These are phyloP conservation scores for Salvia rosmarinus DNA, from an alignment of 257 asterid genomes.

Conservation along the genomic window DNA sequence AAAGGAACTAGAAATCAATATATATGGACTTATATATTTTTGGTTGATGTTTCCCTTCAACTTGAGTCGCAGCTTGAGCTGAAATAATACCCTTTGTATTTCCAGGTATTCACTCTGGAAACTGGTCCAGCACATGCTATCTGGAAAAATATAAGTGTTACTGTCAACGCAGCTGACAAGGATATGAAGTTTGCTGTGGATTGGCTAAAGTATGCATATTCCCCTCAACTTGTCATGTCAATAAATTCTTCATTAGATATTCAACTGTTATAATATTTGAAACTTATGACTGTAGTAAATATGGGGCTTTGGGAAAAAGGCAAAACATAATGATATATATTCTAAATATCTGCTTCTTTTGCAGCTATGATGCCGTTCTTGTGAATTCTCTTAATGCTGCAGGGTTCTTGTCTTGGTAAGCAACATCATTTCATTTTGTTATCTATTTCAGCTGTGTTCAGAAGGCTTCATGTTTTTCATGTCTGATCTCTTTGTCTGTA, in stretches of 20 bases:
- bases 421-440: constrained; percentile 22
- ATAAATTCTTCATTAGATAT: constrained; percentile 14
- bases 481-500: background rate
- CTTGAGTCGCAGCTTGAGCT: constrained; percentile 17
- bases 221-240: constrained; percentile 21
- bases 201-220: constrained; percentile 81
- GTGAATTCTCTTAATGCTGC: constrained; percentile 81
- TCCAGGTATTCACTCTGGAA: constrained; percentile 75
- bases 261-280: constrained; percentile 9
- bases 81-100: constrained; percentile 23
- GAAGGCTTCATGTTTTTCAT: background rate
- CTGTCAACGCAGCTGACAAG: constrained; percentile 48
- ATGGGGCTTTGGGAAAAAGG: background rate
- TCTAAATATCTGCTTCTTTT: constrained; percentile 35
- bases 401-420: constrained; percentile 66
- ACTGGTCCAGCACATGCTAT: constrained; percentile 69
- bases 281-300: background rate
- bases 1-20: constrained; percentile 7
- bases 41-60: background rate
- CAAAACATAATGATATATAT: background rate
- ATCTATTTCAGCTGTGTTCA: background rate
- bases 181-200: constrained; percentile 58
- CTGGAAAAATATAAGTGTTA: constrained; percentile 65
- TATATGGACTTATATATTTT: background rate
- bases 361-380: constrained; percentile 87